Evolutionary conservation across 2,329 filamentous ascomycete species (phyloP).

Genomic region (Aspergillus sp.): DNA sequence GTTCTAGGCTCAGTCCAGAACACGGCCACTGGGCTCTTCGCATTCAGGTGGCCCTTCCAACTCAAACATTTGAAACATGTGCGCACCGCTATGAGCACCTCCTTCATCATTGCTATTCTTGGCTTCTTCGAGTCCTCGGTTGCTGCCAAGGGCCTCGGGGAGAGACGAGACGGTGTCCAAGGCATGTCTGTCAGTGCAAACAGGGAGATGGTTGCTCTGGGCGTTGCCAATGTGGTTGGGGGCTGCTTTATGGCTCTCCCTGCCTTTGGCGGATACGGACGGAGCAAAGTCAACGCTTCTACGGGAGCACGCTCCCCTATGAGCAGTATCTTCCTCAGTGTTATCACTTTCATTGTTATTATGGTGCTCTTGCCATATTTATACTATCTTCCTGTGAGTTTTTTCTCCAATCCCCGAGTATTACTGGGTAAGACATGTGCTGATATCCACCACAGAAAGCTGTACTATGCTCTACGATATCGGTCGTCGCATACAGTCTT

Average conservation of each 20-base stretch:
- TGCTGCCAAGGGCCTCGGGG: slow-evolving; percentile 84
- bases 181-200: slow-evolving; percentile 86
- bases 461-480: slow-evolving; percentile 90
- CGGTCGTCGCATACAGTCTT: slow-evolving; percentile 89
- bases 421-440: not conserved
- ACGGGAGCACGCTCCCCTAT: slow-evolving; percentile 92
- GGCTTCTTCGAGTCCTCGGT: slow-evolving; percentile 99
- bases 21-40: slow-evolving; percentile 69
- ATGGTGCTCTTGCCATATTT: slow-evolving; percentile 85
- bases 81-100: slow-evolving; percentile 82
- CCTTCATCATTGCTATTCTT: slow-evolving; percentile 88
- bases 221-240: slow-evolving; percentile 85
- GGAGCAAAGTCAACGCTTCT: slow-evolving; percentile 91
- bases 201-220: slow-evolving; percentile 87
- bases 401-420: not conserved
- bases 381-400: slow-evolving; percentile 87
- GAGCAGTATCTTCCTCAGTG: slow-evolving; percentile 82
- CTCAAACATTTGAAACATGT: slow-evolving; percentile 76
- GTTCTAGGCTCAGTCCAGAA: slow-evolving; percentile 81
- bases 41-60: slow-evolving; percentile 84
- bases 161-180: slow-evolving; percentile 66
- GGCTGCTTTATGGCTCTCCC: slow-evolving; percentile 91
- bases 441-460: slow-evolving; percentile 66
- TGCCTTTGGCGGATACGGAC: slow-evolving; percentile 91
- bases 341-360: slow-evolving; percentile 80